Base-by-base conservation (phyloP, 345 rosid species). In the Cardiospermum halicacabum region DNA sequence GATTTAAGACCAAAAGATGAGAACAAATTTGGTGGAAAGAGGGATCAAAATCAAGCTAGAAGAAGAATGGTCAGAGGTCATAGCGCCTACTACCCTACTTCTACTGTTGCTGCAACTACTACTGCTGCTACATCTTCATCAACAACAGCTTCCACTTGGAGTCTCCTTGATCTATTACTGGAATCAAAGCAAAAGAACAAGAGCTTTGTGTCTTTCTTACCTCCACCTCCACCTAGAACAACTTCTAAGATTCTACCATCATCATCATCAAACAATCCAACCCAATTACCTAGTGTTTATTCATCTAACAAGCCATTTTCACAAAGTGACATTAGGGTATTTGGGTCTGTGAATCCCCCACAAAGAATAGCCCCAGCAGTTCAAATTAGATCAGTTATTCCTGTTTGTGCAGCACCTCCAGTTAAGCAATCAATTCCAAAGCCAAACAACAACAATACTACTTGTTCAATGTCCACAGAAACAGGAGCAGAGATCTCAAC, bases 341-440 rank as follows among this genome's bases (percentile, higher is more conserved):
- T 63, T 62, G 71, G 74, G 49, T 59, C 80, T 40, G 34, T 49
- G 60, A 72, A 42, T 72, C 73, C 62, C 25, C 69, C 71, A 7
- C 69, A 68, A 11, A 78, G 64, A 31, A 67, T 77, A 19, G 91
- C 91, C 12, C 94, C 91, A 37, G 87, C 91, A 30, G 91, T 87
- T 66, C 84, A 81, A 39, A 85, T 87, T 9, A 85, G 94, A 71
- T 87, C 94, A 64, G 88, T 87, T 22, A 85, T 87, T 56, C 91
- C 94, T 57, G 94, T 87, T 50, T 87, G 87, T 70, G 82, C 91
- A 55, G 82, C 91, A 53, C 88, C 88, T 42, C 86, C 81, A 27
- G 10, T 37, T 47, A 56, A 50, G 37, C 61, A 65, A 21, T 24
- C 62, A 40, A 34, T 77, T 53, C 36, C 80, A 18, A 0, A 69